These are phyloP conservation scores for Penicillium frequentans DNA, from an alignment of 2,329 filamentous ascomycete species.

Conservation along the genomic window DNA sequence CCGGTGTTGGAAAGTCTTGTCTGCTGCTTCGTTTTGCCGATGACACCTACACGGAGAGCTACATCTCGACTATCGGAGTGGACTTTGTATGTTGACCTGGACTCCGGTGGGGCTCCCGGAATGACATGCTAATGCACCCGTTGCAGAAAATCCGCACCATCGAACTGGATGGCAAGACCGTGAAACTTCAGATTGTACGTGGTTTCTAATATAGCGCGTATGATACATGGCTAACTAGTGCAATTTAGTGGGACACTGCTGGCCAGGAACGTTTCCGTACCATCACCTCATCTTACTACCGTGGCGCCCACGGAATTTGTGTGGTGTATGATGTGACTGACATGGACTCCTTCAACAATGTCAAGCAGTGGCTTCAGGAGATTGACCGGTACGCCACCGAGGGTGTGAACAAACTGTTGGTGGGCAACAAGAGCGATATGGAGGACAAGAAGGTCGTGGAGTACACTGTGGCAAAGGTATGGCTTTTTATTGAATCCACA, in stretches of 20 bases:
- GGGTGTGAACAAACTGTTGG: slow-evolving; percentile 98
- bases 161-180: slow-evolving; percentile 98
- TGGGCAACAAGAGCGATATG: slow-evolving; percentile 99
- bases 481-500: slow-evolving; percentile 25
- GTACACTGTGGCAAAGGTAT: slow-evolving; percentile 98
- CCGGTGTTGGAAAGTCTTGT: slow-evolving; percentile 99
- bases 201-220: background rate
- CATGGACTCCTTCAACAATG: slow-evolving; percentile 99
- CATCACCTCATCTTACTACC: slow-evolving; percentile 99
- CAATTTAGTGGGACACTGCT: slow-evolving; percentile 89
- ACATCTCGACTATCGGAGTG: slow-evolving; percentile 99
- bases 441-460: slow-evolving; percentile 99
- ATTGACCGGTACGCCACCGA: slow-evolving; percentile 99
- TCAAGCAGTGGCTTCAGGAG: slow-evolving; percentile 99
- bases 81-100: slow-evolving; percentile 75
- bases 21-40: slow-evolving; percentile 96
- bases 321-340: slow-evolving; percentile 99
- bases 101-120: slow-evolving; percentile 6
- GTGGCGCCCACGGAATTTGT: slow-evolving; percentile 97
- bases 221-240: slow-evolving; percentile 11
- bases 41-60: slow-evolving; percentile 98
- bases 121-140: slow-evolving; percentile 20
- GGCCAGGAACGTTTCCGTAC: slow-evolving; percentile 99
- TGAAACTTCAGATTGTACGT: slow-evolving; percentile 95
- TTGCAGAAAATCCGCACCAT: slow-evolving; percentile 97